Base-by-base conservation (phyloP, 306 rosid genomes). In the Benincasa hispida region DNA sequence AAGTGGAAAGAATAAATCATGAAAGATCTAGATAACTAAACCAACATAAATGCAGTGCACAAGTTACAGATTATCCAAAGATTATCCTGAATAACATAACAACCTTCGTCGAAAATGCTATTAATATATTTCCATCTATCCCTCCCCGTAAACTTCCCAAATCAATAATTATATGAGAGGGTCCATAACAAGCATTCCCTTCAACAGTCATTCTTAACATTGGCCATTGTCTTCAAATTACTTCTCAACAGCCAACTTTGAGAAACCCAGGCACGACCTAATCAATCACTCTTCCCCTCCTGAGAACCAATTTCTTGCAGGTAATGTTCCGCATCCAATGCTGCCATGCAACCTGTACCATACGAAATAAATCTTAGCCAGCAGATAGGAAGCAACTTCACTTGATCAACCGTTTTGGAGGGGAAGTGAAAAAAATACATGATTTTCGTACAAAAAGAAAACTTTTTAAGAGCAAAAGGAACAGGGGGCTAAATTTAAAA, bases 261-360 rank as follows among this genome's bases (percentile, higher is more conserved):
- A 18, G 59, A 57, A 78, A 58, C 81, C 21, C 21, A 47, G 48
- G 60, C 32, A 69, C 41, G 25, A 72, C 77, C 9, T 22, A 65
- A 86, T 90, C 96, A 88, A 81, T 86, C 88, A 19, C 25, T 87
- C 85, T 90, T 85, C 53, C 80, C 89, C 78, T 87, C 86, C 75
- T 89, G 90, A 47, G 87, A 80, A 79, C 89, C 94, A 61, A 89
- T 53, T 78, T 70, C 93, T 83, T 90, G 96, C 84, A 92, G 81
- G 87, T 80, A 92, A 82, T 92, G 98, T 75, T 92, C 98, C 55
- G 98, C 98, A 70, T 92, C 98, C 89, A 92, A 84, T 48, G 98
- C 98, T 24, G 96, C 94, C 98, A 92, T 92, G 88, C 98, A 92
- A 63, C 98, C 98, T 92, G 89, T 85, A 81, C 70, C 73, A 76